Percentiles rank a stretch among this genome's conserved stretches.
phyloP scores from a whole-genome alignment of 139 green algal genomes.

The Chlamydomonas schloesseri region DNA sequence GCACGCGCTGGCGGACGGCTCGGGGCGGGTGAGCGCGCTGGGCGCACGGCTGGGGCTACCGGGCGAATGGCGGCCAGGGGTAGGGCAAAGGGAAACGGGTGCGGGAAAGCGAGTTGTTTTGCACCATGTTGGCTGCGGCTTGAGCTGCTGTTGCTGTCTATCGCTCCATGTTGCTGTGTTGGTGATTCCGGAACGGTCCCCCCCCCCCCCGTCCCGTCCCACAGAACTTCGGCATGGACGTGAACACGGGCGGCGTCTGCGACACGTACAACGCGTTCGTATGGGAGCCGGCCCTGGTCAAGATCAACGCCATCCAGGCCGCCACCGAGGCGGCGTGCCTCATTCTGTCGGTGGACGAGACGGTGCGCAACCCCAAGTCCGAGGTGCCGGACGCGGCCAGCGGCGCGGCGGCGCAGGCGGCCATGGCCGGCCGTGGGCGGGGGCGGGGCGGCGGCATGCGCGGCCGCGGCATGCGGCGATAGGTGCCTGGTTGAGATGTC shows the following conservation, averaged over 20 bases:
- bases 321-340: conserved; percentile 97
- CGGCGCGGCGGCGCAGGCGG: conserved; percentile 52
- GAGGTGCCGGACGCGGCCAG: conserved; percentile 67
- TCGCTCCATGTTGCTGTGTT: too few relatives aligned
- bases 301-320: conserved; percentile 94
- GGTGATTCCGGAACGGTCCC: too few relatives aligned
- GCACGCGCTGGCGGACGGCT: conserved; percentile 78
- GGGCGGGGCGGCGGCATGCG: conserved; percentile 23
- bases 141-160: too few relatives aligned
- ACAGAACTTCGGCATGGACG: conserved; percentile 92
- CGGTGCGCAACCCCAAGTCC: conserved; percentile 91
- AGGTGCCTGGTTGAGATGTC: background rate
- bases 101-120: too few relatives aligned
- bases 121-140: too few relatives aligned
- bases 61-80: too few relatives aligned
- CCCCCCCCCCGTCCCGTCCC: too few relatives aligned
- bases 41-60: too few relatives aligned
- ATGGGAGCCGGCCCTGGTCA: conserved; percentile 96
- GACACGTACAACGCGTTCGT: conserved; percentile 96
- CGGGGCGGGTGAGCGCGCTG: conserved; percentile 53
- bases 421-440: conserved; percentile 32
- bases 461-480: conserved; percentile 37
- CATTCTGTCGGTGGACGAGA: conserved; percentile 98
- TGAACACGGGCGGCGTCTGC: conserved; percentile 94
- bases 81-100: too few relatives aligned